Conservation (phyloP, 2,329 filamentous ascomycete genomes). For the Neonectria hederae region DNA sequence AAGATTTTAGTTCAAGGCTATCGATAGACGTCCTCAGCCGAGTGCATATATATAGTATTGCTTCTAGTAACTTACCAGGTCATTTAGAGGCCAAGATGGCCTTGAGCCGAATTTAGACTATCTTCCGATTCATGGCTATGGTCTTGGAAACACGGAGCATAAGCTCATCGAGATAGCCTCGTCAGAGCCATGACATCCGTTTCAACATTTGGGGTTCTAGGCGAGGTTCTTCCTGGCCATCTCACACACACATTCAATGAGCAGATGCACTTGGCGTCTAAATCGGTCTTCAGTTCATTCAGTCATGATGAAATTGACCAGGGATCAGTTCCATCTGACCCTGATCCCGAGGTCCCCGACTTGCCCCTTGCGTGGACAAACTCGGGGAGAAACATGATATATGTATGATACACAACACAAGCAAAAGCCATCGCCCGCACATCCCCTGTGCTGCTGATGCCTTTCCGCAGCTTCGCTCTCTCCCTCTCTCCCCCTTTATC, state of each 20-base stretch:
- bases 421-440: conserved; percentile 3
- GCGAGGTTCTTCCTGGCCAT: neutral
- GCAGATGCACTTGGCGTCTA: neutral
- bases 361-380: conserved; percentile 2
- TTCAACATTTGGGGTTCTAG: neutral
- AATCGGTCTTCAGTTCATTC: conserved; percentile 25
- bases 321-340: conserved; percentile 16
- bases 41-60: neutral
- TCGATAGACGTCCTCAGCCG: neutral
- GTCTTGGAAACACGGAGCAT: neutral
- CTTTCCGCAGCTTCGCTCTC: conserved; percentile 24
- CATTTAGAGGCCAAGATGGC: neutral
- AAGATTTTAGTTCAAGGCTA: neutral
- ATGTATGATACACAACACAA: conserved; percentile 38
- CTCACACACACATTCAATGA: neutral
- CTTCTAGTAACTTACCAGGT: neutral
- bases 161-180: neutral
- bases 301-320: conserved; percentile 20
- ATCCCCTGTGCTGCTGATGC: conserved; percentile 9
- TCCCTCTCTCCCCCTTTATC: neutral
- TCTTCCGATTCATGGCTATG: neutral
- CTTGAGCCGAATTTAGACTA: neutral
- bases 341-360: conserved; percentile 8
- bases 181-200: no score
- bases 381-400: conserved; percentile 30